A percentile compares a stretch with the other conserved stretches of the same genome.
phyloP scores from a whole-genome alignment of 2,329 filamentous ascomycete species.

The Hypoxylon sp. region DNA sequence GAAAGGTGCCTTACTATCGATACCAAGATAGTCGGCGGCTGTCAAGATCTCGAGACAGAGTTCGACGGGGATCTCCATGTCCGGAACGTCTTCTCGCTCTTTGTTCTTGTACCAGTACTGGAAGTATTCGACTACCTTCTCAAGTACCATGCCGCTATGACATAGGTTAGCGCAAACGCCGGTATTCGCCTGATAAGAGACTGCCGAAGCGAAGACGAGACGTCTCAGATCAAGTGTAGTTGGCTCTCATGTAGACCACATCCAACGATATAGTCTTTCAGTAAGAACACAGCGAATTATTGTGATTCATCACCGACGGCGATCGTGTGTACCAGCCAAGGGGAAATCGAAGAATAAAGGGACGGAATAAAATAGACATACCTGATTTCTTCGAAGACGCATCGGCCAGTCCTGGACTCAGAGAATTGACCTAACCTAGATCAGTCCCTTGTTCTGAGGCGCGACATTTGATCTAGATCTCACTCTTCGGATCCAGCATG shows the following conservation, averaged over 20 bases:
- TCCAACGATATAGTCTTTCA: slow-evolving; percentile 58
- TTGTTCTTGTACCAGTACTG: slow-evolving; percentile 83
- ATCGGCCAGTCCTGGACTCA: slow-evolving; percentile 73
- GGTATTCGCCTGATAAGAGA: background rate
- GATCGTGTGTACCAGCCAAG: background rate
- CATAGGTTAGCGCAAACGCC: slow-evolving; percentile 3
- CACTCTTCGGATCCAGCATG: slow-evolving; percentile 78
- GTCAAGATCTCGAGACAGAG: slow-evolving; percentile 81
- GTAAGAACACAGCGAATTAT: slow-evolving; percentile 58
- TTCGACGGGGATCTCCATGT: slow-evolving; percentile 84
- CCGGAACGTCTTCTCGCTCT: slow-evolving; percentile 77
- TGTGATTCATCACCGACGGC: slow-evolving; percentile 54
- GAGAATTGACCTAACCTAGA: slow-evolving; percentile 67
- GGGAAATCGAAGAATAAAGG: background rate
- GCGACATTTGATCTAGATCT: slow-evolving; percentile 41
- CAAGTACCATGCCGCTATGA: slow-evolving; percentile 75
- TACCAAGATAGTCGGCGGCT: slow-evolving; percentile 80
- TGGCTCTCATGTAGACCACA: slow-evolving; percentile 63
- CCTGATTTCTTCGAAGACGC: slow-evolving; percentile 79
- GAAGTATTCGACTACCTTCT: slow-evolving; percentile 86
- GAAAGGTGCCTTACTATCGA: slow-evolving; percentile 66
- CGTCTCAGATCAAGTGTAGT: slow-evolving; percentile 75
- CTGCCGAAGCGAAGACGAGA: slow-evolving; percentile 11
- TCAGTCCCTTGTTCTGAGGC: slow-evolving; percentile 8
- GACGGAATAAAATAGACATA: slow-evolving; percentile 56